Conservation (phyloP, 345 rosid species). For the Salix brachista region DNA sequence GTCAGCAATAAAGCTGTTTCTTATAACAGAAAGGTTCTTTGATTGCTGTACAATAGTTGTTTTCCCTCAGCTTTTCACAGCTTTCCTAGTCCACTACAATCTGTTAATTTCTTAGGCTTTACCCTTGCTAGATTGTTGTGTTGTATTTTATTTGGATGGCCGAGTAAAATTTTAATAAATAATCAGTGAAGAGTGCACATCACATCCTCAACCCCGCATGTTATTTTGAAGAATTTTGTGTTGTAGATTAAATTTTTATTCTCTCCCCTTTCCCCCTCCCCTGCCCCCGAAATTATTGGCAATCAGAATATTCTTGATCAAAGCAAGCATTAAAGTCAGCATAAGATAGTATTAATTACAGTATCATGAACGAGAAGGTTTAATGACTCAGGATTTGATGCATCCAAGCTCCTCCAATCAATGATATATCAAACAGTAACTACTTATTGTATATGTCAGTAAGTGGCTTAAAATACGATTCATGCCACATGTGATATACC, state of each 20-base stretch:
- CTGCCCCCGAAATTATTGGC: not conserved
- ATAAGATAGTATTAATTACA: too few relatives aligned
- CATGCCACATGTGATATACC: too few relatives aligned
- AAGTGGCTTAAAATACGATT: too few relatives aligned
- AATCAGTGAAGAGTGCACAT: not conserved
- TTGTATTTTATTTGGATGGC: not conserved
- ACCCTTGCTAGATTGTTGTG: not conserved
- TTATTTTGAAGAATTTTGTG: not conserved
- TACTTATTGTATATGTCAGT: too few relatives aligned
- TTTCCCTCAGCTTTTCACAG: not conserved
- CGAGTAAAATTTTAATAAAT: not conserved
- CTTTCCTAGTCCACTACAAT: not conserved
- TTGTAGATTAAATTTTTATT: not conserved
- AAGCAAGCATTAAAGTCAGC: too few relatives aligned
- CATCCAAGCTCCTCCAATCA: too few relatives aligned
- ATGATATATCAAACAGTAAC: too few relatives aligned
- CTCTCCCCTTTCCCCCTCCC: not conserved
- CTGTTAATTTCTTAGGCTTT: not conserved
- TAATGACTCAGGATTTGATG: too few relatives aligned
- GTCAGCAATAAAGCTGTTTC: not conserved
- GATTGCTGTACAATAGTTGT: conserved; percentile 3
- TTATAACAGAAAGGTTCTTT: not conserved
- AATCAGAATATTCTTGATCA: too few relatives aligned
- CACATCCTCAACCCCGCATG: not conserved
- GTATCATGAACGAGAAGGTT: too few relatives aligned